These are phyloP conservation scores for Kuraishia floccosa DNA, from an alignment of 805 yeast genomes.

Conservation along the genomic window DNA sequence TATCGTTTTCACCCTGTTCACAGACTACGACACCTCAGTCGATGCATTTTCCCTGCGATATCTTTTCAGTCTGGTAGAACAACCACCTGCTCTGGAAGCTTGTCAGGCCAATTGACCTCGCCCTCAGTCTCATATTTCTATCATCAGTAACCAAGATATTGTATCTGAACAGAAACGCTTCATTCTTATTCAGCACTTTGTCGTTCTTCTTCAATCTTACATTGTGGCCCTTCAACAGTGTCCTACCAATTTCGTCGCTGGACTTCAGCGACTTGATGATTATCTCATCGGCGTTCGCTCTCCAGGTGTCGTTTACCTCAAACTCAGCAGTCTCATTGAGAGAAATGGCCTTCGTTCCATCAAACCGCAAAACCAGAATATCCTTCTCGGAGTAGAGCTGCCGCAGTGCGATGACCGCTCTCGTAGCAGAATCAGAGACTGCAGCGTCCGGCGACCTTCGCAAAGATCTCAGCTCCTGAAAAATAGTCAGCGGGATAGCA, in stretches of 20 bases:
- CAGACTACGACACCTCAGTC: constrained; percentile 27
- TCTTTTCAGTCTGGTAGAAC: constrained; percentile 35
- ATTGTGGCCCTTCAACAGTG: constrained; percentile 14
- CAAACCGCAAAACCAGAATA: constrained; percentile 51
- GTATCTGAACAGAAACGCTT: constrained; percentile 35
- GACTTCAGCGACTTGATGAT: constrained; percentile 38
- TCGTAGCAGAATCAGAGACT: constrained; percentile 69
- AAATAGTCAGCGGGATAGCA: constrained; percentile 63
- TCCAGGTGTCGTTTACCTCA: constrained; percentile 64
- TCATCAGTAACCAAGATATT: constrained; percentile 67
- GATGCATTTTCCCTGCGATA: constrained; percentile 37
- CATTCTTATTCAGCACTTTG: constrained; percentile 18
- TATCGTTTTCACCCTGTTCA: too few relatives aligned
- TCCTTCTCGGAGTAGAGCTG: constrained; percentile 48
- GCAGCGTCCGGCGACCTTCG: constrained; percentile 63
- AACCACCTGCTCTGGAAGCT: constrained; percentile 54
- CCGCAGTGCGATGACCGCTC: constrained; percentile 66
- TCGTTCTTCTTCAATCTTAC: constrained; percentile 10
- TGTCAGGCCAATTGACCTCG: constrained; percentile 42
- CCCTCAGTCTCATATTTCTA: constrained; percentile 56
- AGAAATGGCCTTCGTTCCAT: constrained; percentile 57
- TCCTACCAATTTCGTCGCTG: constrained; percentile 18
- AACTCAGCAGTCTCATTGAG: constrained; percentile 66
- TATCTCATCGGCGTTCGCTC: constrained; percentile 61
- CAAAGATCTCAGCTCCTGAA: constrained; percentile 64